Conservation (phyloP, 2,329 filamentous ascomycete genomes). For the Triangularia setosa region DNA sequence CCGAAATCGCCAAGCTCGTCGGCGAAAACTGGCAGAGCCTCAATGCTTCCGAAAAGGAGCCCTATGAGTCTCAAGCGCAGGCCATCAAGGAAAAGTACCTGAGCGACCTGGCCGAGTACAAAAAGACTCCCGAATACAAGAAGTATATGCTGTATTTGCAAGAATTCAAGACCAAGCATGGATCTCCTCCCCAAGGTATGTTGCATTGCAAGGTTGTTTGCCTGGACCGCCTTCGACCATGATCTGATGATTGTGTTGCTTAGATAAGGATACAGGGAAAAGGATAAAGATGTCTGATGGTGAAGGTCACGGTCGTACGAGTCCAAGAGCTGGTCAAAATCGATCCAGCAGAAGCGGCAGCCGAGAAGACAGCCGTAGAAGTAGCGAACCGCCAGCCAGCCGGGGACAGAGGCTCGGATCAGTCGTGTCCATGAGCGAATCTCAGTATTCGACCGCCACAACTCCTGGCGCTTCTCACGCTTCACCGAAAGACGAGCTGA, state of each 20-base stretch:
- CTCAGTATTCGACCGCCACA: neutral
- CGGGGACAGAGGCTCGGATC: constrained; percentile 48
- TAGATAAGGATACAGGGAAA: constrained; percentile 49
- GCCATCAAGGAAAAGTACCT: constrained; percentile 74
- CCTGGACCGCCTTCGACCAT: neutral
- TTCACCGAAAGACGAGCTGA: constrained; percentile 39
- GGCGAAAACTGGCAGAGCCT: constrained; percentile 79
- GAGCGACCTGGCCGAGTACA: constrained; percentile 68
- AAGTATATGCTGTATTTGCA: constrained; percentile 68
- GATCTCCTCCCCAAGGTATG: constrained; percentile 53
- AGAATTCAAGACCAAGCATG: constrained; percentile 74
- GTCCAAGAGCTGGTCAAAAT: constrained; percentile 39
- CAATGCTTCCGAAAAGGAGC: constrained; percentile 62
- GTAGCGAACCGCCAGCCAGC: constrained; percentile 46
- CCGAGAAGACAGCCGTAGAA: constrained; percentile 44
- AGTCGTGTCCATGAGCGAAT: constrained; percentile 36
- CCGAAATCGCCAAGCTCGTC: constrained; percentile 77
- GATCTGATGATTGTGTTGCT: constrained; percentile 1
- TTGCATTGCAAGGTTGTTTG: constrained; percentile 7
- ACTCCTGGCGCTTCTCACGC: constrained; percentile 39
- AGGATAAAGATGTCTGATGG: constrained; percentile 44
- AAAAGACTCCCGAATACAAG: constrained; percentile 67
- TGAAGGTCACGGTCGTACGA: constrained; percentile 34
- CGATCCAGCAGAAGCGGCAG: constrained; percentile 41
- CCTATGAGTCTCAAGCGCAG: constrained; percentile 68